Base-by-base conservation (phyloP, 2,329 filamentous ascomycete species). In the Xylariaceae sp. region DNA sequence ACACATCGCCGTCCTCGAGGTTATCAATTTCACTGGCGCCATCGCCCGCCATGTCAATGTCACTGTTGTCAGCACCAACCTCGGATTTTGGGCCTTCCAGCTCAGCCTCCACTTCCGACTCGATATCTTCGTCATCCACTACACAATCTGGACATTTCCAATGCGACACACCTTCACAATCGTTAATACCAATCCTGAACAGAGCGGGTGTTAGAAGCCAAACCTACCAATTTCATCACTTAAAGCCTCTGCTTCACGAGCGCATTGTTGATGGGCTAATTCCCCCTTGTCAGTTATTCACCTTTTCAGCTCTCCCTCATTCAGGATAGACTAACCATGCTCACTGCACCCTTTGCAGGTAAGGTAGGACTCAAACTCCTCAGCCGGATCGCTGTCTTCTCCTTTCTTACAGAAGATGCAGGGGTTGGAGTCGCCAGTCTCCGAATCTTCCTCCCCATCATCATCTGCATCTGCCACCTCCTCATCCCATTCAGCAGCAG, bases 181-280 rank as follows among this genome's bases (percentile, higher is more conserved):
- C 19, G 41, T 66, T 26, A 26, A 26, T 26, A 26, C 22, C 11
- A 26, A 26, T 11, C 11, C 22, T 26, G 22, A 26, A 43, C 32
- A 35, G 42, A 41, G 6, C n/a, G n/a, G n/a, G n/a, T n/a, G n/a
- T n/a, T n/a, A n/a, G n/a, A 26, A 26, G 11, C 11, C 22, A 26
- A 26, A 26, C 75, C 64, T 75, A 89, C 87, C 78, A 63, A 83
- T 76, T 47, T 79, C 76, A 49, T 74, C 66, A 53, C 68, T 69
- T 55, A 87, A 67, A 49, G 79, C 79, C 44, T 78, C 78, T 61
- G 80, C 78, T 61, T 85, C 79, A 59, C 85, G 81, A 44, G 89
- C 90, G 67, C 91, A 96, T 76, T 93, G 85, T 63, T 85, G 83
- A 71, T 97, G 91, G 58, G 89, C 91, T 95, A 70, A 70, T 61